Evolutionary conservation across 306 rosid species (phyloP).

Genomic region (Inga laurina): DNA sequence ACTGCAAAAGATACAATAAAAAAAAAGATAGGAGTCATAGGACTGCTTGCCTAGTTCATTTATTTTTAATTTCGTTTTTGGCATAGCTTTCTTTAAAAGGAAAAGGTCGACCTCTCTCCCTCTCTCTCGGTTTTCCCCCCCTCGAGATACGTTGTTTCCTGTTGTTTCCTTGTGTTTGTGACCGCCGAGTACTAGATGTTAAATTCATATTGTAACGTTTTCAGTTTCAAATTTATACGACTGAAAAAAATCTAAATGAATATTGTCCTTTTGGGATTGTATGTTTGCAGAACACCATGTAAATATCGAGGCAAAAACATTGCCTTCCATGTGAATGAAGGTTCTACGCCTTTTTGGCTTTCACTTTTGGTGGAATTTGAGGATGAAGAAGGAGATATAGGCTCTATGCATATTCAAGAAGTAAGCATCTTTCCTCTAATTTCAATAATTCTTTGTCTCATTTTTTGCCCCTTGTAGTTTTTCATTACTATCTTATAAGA

Average conservation of each 20-base stretch:
- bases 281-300: slow-evolving; percentile 65
- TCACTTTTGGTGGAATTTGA: slow-evolving; percentile 80
- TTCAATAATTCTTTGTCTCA: slow-evolving; percentile 1
- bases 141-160: too few species aligned
- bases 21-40: neutral
- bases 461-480: neutral
- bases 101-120: neutral
- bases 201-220: neutral
- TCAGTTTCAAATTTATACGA: neutral
- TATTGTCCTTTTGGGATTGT: neutral
- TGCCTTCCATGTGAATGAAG: slow-evolving; percentile 87
- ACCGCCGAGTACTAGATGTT: neutral
- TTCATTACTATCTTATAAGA: neutral
- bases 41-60: neutral
- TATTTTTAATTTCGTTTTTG: neutral
- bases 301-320: slow-evolving; percentile 65
- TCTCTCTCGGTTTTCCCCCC: too few species aligned
- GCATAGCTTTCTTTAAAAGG: neutral
- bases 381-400: slow-evolving; percentile 87
- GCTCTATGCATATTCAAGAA: slow-evolving; percentile 76
- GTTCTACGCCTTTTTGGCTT: slow-evolving; percentile 80
- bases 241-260: neutral
- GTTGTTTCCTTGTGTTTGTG: too few species aligned
- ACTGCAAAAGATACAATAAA: neutral
- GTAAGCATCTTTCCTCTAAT: slow-evolving; percentile 39